Base-by-base conservation (phyloP, 2,329 filamentous ascomycete genomes). In the Nothopassalora personata region DNA sequence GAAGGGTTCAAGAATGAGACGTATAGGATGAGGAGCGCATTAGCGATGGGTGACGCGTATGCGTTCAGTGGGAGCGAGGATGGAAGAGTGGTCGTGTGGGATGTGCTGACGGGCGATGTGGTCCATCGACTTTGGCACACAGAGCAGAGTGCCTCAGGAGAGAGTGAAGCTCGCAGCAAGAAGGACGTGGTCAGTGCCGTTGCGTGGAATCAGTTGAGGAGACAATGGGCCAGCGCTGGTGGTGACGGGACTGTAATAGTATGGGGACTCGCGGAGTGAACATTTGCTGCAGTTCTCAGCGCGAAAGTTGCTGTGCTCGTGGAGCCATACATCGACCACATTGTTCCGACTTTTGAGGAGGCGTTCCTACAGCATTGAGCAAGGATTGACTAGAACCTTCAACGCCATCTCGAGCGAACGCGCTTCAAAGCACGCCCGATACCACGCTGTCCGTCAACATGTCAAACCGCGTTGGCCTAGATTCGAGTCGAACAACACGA, bases 11-110 rank as follows among this genome's bases (percentile, higher is more conserved):
- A 77, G 66, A 95, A 94, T 70, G 83, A 82, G 62, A 85, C 86
- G 50, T 77, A 94, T 61, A 80, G 91, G n/a, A 80, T 95, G 33
- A 85, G 91, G 73, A 87, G 87, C 43, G 80, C 89, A 4, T 77
- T 97, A 57, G 92, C 90, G 0, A 81, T 84, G 31, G 86, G 83
- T 63, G 93, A 96, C 74, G 86, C 84, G 60, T 87, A 88, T 52
- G 90, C 94, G 1, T 69, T 97, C 3, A 88, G 85, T 53, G 93
- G 93, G 7, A 91, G 91, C 68, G 92, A 97, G 74, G 79, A 87
- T 61, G 89, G 88, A 2, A 80, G 80, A 68, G 75, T 91, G 7
- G 86, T 87, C 77, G 90, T 85, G 1, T 97, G 93, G 93, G 91
- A 97, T 75, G 77, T 96, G 19, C 72, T 96, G 56, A 87, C 82